phyloP scores from a whole-genome alignment of 768 basidiomycete genomes.

The Hericium alpestre region DNA sequence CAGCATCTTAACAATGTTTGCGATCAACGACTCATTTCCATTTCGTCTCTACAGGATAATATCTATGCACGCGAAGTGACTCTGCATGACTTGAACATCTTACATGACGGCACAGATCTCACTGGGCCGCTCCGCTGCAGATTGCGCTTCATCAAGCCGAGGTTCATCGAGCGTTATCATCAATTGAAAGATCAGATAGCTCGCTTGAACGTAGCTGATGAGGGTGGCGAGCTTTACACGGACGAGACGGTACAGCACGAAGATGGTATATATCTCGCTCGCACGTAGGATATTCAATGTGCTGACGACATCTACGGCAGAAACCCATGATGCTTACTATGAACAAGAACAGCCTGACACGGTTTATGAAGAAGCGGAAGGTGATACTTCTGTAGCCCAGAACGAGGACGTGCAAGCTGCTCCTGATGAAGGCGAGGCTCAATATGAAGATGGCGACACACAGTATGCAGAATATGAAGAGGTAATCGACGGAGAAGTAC shows the following conservation, averaged over 20 bases:
- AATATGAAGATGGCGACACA: background rate
- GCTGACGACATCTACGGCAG: background rate
- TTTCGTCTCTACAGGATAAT: slow-evolving; percentile 9
- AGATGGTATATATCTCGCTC: background rate
- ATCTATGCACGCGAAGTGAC: slow-evolving; percentile 15
- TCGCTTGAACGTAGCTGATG: slow-evolving; percentile 1
- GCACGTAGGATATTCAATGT: too few relatives aligned
- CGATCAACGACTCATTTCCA: background rate
- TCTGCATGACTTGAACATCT: slow-evolving; percentile 12
- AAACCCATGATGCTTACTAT: background rate
- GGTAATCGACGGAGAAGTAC: background rate
- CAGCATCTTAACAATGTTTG: background rate
- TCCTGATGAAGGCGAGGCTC: background rate
- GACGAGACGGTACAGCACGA: background rate
- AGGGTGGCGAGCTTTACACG: background rate
- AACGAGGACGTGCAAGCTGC: slow-evolving; percentile 3
- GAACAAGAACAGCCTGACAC: background rate
- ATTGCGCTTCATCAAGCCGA: slow-evolving; percentile 7
- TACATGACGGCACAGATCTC: slow-evolving; percentile 14
- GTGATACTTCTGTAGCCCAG: background rate
- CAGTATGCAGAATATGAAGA: background rate
- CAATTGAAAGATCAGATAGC: slow-evolving; percentile 7
- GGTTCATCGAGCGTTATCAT: slow-evolving; percentile 14
- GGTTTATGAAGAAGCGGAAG: background rate
- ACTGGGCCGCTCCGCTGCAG: slow-evolving; percentile 12